Evolutionary conservation across 2,329 filamentous ascomycete species (phyloP).

Genomic region (Leptosphaerulina australis): DNA sequence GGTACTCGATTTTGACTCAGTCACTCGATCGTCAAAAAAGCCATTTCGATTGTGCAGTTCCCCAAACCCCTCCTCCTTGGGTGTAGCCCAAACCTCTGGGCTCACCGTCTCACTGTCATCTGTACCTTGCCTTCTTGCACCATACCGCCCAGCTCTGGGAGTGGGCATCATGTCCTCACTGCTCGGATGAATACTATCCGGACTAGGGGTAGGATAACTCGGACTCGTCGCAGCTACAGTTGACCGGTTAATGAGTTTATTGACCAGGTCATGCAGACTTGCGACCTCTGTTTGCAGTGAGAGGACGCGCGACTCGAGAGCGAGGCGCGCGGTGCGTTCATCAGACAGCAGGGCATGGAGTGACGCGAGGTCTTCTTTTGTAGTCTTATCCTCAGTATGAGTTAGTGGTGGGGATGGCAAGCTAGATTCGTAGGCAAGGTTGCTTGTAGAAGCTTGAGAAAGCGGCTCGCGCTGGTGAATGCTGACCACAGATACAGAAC

Average conservation of each 20-base stretch:
- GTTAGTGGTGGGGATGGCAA: conserved; percentile 11
- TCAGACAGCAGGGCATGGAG: conserved; percentile 36
- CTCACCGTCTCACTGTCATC: conserved; percentile 31
- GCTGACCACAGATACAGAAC: conserved; percentile 18
- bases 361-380: conserved; percentile 19
- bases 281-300: conserved; percentile 41
- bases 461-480: conserved; percentile 14
- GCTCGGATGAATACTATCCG: conserved; percentile 30
- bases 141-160: conserved; percentile 28
- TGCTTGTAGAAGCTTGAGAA: conserved; percentile 1
- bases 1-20: neutral
- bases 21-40: conserved; percentile 24
- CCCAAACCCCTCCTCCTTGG: conserved; percentile 42
- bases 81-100: conserved; percentile 46
- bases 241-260: conserved; percentile 28
- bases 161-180: conserved; percentile 34
- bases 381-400: conserved; percentile 5
- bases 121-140: neutral
- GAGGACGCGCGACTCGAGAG: conserved; percentile 42
- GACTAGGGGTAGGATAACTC: conserved; percentile 44
- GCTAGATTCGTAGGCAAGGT: conserved; percentile 11
- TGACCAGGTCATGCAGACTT: conserved; percentile 38
- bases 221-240: conserved; percentile 24
- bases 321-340: conserved; percentile 43
- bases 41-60: conserved; percentile 24